Evolutionary conservation across 2,329 filamentous ascomycete genomes (phyloP), one percentile per base, ranked within the genome.

Genomic region (Sphaerostilbella broomeana): DNA sequence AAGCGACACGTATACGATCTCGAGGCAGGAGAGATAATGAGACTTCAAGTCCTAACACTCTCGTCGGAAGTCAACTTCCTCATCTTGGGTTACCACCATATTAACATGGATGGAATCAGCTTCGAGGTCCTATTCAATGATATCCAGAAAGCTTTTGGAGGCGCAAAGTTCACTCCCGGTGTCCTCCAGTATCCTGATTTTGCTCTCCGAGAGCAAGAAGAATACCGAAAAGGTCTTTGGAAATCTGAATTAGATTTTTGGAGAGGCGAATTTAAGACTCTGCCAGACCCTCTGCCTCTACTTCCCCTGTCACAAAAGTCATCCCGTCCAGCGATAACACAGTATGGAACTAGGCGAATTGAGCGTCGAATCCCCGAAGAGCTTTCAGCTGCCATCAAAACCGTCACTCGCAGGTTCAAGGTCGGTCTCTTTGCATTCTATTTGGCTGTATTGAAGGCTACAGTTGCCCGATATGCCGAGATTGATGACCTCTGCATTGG

Each of bases 81-180:
- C 4, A 26, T 77, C 0, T 32, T 75, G 5, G 54, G 55, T 1
- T 61, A 58, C 31, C 70, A 74, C 42, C 70, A 75, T 46, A 73
- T 76, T 25, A 53, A 60, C 22, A 62, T 75, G 58, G 73, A 77
- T 44, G 69, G 65, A 1, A 44, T 64, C 25, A 68, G 68, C 30
- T 61, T 61, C 4, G 46, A 65, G 8, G 46, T 73, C 3, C 54
- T 76, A 13, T 40, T 70, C 10, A 19, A 44, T 0, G 69, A 75
- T 25, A 40, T 75, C 3, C 56, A 67, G n/a, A 61, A 55, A 19
- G 59, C 52, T 0, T 75, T 74, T 49, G 53, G 52, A 2, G 54
- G 57, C 10, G 32, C 44, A 12, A 31, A 20, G 4, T 51, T 60
- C 13, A 22, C 39, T 5, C 44, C 20, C 1, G 29, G 41, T 16